Percentiles rank a stretch among this genome's conserved stretches.
phyloP scores from a whole-genome alignment of 2,329 filamentous ascomycete genomes.

The Botryotinia calthae region DNA sequence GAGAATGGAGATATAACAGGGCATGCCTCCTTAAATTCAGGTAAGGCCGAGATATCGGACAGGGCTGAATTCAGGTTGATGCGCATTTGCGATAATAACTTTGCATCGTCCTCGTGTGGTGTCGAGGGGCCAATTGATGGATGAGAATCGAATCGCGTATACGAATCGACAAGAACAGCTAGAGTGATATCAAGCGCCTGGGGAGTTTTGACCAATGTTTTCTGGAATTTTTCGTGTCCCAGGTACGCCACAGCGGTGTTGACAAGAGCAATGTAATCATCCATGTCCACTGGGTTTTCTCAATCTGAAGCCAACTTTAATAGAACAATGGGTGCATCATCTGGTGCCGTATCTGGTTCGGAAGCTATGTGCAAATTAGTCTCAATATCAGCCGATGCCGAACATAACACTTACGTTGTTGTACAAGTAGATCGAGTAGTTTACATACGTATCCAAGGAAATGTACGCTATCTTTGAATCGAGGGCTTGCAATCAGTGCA shows the following conservation, averaged over 20 bases:
- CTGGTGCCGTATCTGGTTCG: conserved; percentile 33
- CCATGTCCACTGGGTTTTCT: conserved; percentile 46
- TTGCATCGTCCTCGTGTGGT: conserved; percentile 44
- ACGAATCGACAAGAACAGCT: conserved; percentile 48
- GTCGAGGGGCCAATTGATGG: conserved; percentile 28
- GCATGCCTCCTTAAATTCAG: conserved; percentile 46
- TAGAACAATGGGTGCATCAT: conserved; percentile 52
- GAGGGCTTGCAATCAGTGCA: conserved; percentile 48
- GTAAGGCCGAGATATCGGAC: conserved; percentile 51
- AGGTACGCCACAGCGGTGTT: conserved; percentile 57
- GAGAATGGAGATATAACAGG: conserved; percentile 46
- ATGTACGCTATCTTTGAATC: conserved; percentile 43
- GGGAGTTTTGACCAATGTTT: conserved; percentile 43
- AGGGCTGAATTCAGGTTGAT: conserved; percentile 51
- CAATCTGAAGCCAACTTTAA: conserved; percentile 48
- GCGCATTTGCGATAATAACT: conserved; percentile 51
- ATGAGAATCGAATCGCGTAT: conserved; percentile 44
- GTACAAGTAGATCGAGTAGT: conserved; percentile 53
- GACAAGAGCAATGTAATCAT: conserved; percentile 53
- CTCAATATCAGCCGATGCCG: background rate
- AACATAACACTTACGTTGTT: conserved; percentile 44
- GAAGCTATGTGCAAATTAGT: conserved; percentile 28
- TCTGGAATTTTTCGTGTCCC: conserved; percentile 51
- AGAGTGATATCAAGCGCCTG: conserved; percentile 45
- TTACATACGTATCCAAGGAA: conserved; percentile 56